Conservation (phyloP, 306 rosid species). For the Cercis canadensis region DNA sequence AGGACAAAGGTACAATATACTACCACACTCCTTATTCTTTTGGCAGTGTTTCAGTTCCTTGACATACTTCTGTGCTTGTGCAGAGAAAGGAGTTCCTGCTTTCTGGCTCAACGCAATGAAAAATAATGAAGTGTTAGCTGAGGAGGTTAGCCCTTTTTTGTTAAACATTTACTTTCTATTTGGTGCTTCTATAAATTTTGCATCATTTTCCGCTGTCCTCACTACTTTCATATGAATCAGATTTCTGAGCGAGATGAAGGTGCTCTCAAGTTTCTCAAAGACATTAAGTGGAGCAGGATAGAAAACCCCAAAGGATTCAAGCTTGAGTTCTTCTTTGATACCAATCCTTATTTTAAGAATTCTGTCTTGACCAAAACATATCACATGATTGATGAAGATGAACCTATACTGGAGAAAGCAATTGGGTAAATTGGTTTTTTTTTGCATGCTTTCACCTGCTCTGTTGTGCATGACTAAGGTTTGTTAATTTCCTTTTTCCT, state of each 20-base stretch:
- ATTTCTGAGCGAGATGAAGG: slow-evolving; percentile 91
- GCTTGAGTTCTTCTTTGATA: slow-evolving; percentile 80
- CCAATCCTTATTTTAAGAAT: slow-evolving; percentile 81
- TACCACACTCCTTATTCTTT: background rate
- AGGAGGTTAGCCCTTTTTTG: slow-evolving; percentile 65
- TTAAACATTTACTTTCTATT: background rate
- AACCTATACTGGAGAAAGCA: slow-evolving; percentile 88
- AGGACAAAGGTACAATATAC: slow-evolving; percentile 52
- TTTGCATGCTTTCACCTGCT: background rate
- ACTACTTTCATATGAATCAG: slow-evolving; percentile 43
- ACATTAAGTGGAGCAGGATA: slow-evolving; percentile 83
- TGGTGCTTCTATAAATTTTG: slow-evolving; percentile 1
- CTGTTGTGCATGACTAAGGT: background rate
- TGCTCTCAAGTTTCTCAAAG: slow-evolving; percentile 80
- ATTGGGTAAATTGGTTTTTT: slow-evolving; percentile 60
- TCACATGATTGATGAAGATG: slow-evolving; percentile 94
- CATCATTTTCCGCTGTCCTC: slow-evolving; percentile 8
- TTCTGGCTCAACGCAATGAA: slow-evolving; percentile 95
- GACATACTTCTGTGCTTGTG: slow-evolving; percentile 19
- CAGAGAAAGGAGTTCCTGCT: slow-evolving; percentile 86
- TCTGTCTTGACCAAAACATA: slow-evolving; percentile 78
- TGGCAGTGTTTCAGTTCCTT: slow-evolving; percentile 14
- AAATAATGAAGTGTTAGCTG: slow-evolving; percentile 84
- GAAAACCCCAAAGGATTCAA: slow-evolving; percentile 90
- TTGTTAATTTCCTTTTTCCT: slow-evolving; percentile 27